Conservation (phyloP, 1,284 basidiomycete genomes). For the Fistulinella staudtii region DNA sequence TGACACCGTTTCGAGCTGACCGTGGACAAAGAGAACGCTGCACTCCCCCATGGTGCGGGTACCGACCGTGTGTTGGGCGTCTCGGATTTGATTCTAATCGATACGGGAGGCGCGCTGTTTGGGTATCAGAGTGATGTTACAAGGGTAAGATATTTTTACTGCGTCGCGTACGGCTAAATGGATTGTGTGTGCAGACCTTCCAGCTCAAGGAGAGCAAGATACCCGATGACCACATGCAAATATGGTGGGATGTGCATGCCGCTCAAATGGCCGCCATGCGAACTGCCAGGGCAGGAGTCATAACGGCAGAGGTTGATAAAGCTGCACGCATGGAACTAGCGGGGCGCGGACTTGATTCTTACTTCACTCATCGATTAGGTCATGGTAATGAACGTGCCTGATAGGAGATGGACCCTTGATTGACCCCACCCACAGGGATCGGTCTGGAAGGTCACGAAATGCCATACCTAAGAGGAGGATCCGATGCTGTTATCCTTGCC, state of each 20-base stretch:
- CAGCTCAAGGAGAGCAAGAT: constrained; percentile 58
- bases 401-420: constrained; percentile 9
- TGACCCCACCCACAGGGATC: constrained; percentile 52
- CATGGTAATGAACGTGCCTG: constrained; percentile 48
- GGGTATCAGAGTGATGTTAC: constrained; percentile 79
- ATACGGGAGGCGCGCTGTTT: constrained; percentile 66
- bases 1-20: constrained; percentile 2
- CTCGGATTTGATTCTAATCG: constrained; percentile 74
- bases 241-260: constrained; percentile 66
- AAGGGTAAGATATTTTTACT: constrained; percentile 44
- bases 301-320: constrained; percentile 59
- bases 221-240: constrained; percentile 46
- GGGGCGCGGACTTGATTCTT: constrained; percentile 45
- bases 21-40: constrained; percentile 64
- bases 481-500: constrained; percentile 48
- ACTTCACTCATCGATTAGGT: constrained; percentile 81
- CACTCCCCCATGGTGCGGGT: constrained; percentile 78
- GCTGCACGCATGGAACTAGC: constrained; percentile 59
- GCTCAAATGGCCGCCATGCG: constrained; percentile 61
- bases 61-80: constrained; percentile 56
- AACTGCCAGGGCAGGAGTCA: constrained; percentile 45
- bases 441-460: constrained; percentile 80
- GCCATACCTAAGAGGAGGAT: constrained; percentile 75
- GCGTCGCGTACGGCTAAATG: background rate
- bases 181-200: constrained; percentile 52